Percentiles rank a stretch among this genome's conserved stretches.
Conservation (phyloP, 306 rosid species). For the cucumber (Cucumis sativus) region Cucumber_9930_V3 NC_026659.2:22969501-22970000, state of each 20-base stretch:
- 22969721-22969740: constrained; percentile 23
- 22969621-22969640: constrained; percentile 1
- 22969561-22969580: background rate
- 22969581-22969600: background rate
- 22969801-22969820: background rate
- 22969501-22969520: background rate
- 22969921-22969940: constrained; percentile 13
- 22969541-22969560: background rate
- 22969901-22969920: background rate
- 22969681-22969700: constrained; percentile 7
- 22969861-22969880: background rate
- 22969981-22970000: constrained; percentile 82
- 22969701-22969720: background rate
- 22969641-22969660: background rate
- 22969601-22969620: background rate
- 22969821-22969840: background rate
- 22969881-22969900: background rate
- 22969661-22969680: background rate
- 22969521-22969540: background rate
- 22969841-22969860: background rate
- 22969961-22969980: constrained; percentile 83
- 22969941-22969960: constrained; percentile 80
- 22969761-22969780: background rate
- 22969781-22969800: background rate
- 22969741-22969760: constrained; percentile 26